Conservation (phyloP, 345 rosid species). For the Salix purpurea region DNA sequence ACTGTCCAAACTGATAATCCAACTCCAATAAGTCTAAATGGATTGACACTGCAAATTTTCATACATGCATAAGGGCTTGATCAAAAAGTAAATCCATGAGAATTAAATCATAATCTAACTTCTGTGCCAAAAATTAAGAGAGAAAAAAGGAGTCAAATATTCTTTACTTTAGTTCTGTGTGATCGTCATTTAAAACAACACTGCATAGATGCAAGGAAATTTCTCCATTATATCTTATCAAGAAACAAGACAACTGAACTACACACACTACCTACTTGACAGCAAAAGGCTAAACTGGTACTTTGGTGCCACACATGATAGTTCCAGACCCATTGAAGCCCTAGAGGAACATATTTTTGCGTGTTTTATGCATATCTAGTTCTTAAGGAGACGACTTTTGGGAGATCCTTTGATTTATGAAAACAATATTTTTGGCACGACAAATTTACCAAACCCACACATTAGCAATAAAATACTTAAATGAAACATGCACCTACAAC, state of each 20-base stretch:
- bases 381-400: background rate
- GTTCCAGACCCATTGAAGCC: background rate
- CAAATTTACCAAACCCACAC: background rate
- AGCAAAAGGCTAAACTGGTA: background rate
- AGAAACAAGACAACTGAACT: background rate
- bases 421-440: background rate
- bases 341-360: background rate
- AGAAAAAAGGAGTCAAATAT: background rate
- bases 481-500: background rate
- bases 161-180: background rate
- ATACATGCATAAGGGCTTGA: conserved; percentile 14
- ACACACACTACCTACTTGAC: background rate
- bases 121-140: background rate
- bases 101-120: background rate
- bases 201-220: background rate
- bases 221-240: background rate
- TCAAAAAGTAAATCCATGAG: background rate
- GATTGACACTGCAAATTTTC: conserved; percentile 60
- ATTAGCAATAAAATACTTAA: background rate
- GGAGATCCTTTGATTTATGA: background rate
- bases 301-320: background rate
- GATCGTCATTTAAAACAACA: background rate
- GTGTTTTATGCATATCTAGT: background rate
- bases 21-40: conserved; percentile 90
- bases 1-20: conserved; percentile 86